Base-by-base conservation (phyloP, 805 yeast genomes). In the Ogataea naganishii region DNA sequence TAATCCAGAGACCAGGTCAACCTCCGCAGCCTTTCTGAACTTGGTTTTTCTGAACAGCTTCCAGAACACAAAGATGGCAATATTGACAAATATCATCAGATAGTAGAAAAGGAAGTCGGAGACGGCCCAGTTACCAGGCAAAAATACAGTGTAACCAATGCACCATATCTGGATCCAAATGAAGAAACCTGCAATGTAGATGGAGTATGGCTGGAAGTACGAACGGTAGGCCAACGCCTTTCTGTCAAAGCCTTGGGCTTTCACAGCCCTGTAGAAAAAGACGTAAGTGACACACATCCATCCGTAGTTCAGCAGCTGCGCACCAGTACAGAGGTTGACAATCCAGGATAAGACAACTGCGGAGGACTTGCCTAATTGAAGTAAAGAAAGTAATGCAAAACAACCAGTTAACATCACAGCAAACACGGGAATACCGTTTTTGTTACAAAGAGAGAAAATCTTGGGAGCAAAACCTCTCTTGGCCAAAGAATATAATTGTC, bases 391-490 rank as follows among this genome's bases (percentile, higher is more conserved):
- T 26, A 76, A 54, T 0, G 83, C 75, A 69, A 84, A 79, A n/a
- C 58, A 43, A 22, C 69, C 48, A 7, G 76, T 62, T 7, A 66
- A 59, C 6, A 52, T 33, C 13, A 78, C 75, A 4, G 82, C 64
- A 36, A 62, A 60, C 19, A 79, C 62, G 7, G 94, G 94, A 9
- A 79, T 80, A 31, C 94, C 94, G 24, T 67, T 58, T 32, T 62
- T 66, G 47, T 72, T 69, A 47, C 88, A 78, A 45, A 58, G 61
- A 12, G 70, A 55, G 45, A 83, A 80, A 31, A 79, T 47, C 11
- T 53, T 52, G 5, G 94, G 94, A 1, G 89, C 89, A 41, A 72
- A 70, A 1, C 86, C 85, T 38, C 67, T 70, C 15, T 66, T 51
- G 0, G 89, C 79, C 53, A 81, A 59, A 3, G 83, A 80, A 47